phyloP scores from a whole-genome alignment of 2,329 filamentous ascomycete genomes.

The Trichophyton schoenleinii region DNA sequence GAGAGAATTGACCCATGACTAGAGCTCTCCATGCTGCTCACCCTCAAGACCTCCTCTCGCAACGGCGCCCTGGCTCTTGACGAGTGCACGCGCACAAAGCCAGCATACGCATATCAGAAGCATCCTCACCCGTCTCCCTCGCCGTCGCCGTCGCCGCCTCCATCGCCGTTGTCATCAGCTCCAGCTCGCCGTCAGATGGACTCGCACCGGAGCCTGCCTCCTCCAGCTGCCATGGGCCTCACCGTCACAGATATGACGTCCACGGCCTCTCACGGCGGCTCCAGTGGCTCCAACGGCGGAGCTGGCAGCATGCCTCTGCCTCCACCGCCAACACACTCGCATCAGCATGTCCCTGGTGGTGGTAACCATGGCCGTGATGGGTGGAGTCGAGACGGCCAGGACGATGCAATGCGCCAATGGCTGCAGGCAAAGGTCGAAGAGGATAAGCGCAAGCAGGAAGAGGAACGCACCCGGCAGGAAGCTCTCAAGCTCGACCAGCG shows the following conservation, averaged over 20 bases:
- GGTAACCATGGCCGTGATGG: not conserved
- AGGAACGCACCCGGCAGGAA: slow-evolving; percentile 55
- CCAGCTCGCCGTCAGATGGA: slow-evolving; percentile 14
- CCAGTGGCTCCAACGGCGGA: slow-evolving; percentile 31
- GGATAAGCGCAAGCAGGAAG: slow-evolving; percentile 58
- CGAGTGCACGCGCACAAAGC: slow-evolving; percentile 2
- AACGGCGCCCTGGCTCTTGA: slow-evolving; percentile 26
- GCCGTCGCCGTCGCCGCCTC: not conserved
- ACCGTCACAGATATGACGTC: slow-evolving; percentile 29
- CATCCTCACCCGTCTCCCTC: not conserved
- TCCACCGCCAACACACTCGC: slow-evolving; percentile 53
- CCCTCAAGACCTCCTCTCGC: slow-evolving; percentile 37
- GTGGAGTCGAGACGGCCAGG: slow-evolving; percentile 22
- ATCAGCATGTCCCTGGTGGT: slow-evolving; percentile 28
- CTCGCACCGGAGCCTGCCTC: slow-evolving; percentile 57
- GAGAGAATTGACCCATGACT: not conserved
- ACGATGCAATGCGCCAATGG: slow-evolving; percentile 62
- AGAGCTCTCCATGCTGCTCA: slow-evolving; percentile 36
- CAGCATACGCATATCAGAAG: slow-evolving; percentile 7
- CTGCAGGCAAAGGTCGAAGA: slow-evolving; percentile 59
- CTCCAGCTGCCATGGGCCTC: slow-evolving; percentile 53
- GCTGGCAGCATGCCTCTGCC: slow-evolving; percentile 33
- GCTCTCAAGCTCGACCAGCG: slow-evolving; percentile 57
- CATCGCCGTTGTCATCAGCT: not conserved
- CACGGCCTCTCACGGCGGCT: not conserved